phyloP scores from a whole-genome alignment of 2,329 filamentous ascomycete species.

The Epichloe coenophiala region DNA sequence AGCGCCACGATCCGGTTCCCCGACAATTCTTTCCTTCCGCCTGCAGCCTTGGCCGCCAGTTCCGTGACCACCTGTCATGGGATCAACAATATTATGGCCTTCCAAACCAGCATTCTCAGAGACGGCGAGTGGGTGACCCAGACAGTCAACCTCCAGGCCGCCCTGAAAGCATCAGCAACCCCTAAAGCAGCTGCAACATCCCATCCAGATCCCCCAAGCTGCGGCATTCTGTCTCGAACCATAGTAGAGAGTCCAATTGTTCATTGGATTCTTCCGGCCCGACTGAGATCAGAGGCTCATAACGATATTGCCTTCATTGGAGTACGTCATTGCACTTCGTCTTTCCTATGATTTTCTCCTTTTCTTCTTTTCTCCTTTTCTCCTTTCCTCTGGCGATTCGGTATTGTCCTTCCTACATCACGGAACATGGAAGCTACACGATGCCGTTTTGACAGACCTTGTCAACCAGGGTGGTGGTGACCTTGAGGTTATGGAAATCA shows the following conservation, averaged over 20 bases:
- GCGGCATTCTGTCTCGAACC: slow-evolving; percentile 68
- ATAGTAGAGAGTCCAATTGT: slow-evolving; percentile 62
- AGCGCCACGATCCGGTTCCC: neutral
- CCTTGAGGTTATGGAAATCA: neutral
- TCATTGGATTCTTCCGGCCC: slow-evolving; percentile 67
- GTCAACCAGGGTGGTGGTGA: neutral
- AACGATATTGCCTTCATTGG: slow-evolving; percentile 85
- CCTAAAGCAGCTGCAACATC: slow-evolving; percentile 18
- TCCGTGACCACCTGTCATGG: slow-evolving; percentile 6
- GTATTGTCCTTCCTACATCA: neutral
- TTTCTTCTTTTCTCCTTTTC: neutral
- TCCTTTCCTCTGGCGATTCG: neutral
- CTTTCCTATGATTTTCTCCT: neutral
- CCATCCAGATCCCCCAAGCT: slow-evolving; percentile 33
- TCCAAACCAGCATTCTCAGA: slow-evolving; percentile 40
- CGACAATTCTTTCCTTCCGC: neutral
- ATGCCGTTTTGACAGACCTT: neutral
- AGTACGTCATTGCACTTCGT: slow-evolving; percentile 31
- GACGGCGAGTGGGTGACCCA: slow-evolving; percentile 45
- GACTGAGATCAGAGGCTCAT: slow-evolving; percentile 51
- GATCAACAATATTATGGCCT: slow-evolving; percentile 25
- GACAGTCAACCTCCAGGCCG: slow-evolving; percentile 30
- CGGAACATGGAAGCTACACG: neutral
- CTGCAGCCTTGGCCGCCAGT: neutral
- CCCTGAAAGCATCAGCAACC: slow-evolving; percentile 25